phyloP scores from a whole-genome alignment of 2,329 filamentous ascomycete genomes.

The Lojkania enalia region DNA sequence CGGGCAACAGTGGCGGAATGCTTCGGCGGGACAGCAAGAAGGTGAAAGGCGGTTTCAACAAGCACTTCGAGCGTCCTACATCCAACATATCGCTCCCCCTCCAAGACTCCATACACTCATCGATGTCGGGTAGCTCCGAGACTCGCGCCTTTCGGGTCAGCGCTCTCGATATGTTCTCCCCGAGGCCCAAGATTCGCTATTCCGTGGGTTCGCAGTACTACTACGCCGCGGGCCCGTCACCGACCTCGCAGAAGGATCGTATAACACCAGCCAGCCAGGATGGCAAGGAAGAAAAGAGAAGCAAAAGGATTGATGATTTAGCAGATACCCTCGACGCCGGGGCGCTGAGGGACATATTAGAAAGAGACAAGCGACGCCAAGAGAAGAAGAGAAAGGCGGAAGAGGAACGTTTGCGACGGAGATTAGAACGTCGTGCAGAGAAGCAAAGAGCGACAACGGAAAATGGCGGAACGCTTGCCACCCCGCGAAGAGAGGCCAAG shows the following conservation, averaged over 20 bases:
- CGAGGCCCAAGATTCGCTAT: conserved; percentile 80
- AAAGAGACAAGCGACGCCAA: conserved; percentile 78
- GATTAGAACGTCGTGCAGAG: conserved; percentile 68
- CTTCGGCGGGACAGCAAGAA: conserved; percentile 69
- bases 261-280: conserved; percentile 53
- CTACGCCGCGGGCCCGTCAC: conserved; percentile 42
- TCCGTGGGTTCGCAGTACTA: conserved; percentile 65
- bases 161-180: conserved; percentile 77
- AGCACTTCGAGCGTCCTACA: conserved; percentile 62
- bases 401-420: conserved; percentile 66
- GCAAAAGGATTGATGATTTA: conserved; percentile 66
- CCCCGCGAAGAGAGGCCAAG: conserved; percentile 56
- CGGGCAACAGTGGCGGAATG: conserved; percentile 61
- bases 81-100: conserved; percentile 77
- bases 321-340: conserved; percentile 85
- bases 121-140: conserved; percentile 74
- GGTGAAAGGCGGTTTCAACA: conserved; percentile 59
- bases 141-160: conserved; percentile 79
- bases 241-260: conserved; percentile 55
- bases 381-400: conserved; percentile 74
- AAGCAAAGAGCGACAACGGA: conserved; percentile 60
- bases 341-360: conserved; percentile 84
- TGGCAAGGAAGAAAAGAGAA: conserved; percentile 57
- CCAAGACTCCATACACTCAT: conserved; percentile 74
- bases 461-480: conserved; percentile 57